Evolutionary conservation across 768 basidiomycete genomes (phyloP), one percentile per base, ranked within the genome.

Genomic region (Termitomyces bulborhizus): DNA sequence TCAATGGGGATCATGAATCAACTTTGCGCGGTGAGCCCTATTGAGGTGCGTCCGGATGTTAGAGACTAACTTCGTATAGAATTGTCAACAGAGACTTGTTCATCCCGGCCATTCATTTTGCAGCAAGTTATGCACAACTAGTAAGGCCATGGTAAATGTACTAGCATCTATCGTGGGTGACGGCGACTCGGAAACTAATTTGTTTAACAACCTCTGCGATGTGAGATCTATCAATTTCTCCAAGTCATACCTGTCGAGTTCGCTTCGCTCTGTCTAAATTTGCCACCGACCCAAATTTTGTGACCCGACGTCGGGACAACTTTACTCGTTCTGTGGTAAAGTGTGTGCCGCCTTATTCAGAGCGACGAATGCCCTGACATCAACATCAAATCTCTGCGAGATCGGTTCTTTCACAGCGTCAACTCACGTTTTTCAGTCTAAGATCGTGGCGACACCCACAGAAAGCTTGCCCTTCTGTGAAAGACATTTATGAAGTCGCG

Each of bases 371-470:
- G 44, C 44, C 36, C 5, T 12, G 1, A n/a, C 16, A 29, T 16
- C 27, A 29, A 29, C 27, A n/a, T 6, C 8, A 8, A n/a, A 29
- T 29, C 44, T 45, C 44, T 45, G 44, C 9, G 44, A 29, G 44
- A 27, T 45, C 3, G 9, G 44, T 16, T 45, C 2, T n/a, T 11
- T 3, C 0, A 11, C 18, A 4, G 48, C 21, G 31, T 44, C 27
- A 27, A 43, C 6, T 5, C 18, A 26, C 4, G 4, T 27, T 40
- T 57, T 32, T 48, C 8, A 85, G 85, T 85, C 26, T 69, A 75
- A n/a, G 82, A 50, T 83, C 85, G n/a, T 88, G 86, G 86, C 74
- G 84, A 56, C 85, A 87, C 61, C 11, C 44, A 45, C 69, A 61
- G 41, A 79, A 77, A 13, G 37, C 67, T 18, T 82, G 84, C 56